phyloP scores from a whole-genome alignment of 2,329 filamentous ascomycete species.

The Paraphoma sp. region DNA sequence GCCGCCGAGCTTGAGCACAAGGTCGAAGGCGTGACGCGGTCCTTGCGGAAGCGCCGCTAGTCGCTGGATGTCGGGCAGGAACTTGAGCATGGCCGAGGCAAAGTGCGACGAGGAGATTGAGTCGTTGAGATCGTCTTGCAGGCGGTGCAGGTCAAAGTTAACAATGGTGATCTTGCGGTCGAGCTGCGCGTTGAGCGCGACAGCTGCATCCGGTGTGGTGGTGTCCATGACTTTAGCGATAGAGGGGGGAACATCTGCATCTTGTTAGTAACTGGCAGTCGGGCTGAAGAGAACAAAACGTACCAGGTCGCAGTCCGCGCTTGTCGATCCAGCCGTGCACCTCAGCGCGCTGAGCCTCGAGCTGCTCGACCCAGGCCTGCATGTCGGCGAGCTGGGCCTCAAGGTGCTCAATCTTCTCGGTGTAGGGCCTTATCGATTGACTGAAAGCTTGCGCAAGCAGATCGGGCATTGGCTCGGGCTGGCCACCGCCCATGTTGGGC shows the following conservation, averaged over 20 bases:
- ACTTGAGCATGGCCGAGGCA: constrained; percentile 61
- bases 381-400: constrained; percentile 60
- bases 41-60: constrained; percentile 57
- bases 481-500: constrained; percentile 25
- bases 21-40: constrained; percentile 59
- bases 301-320: constrained; percentile 60
- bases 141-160: constrained; percentile 63
- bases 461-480: constrained; percentile 56
- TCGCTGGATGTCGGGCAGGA: constrained; percentile 60
- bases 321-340: constrained; percentile 64
- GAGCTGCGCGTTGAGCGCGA: constrained; percentile 62
- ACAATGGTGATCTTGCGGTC: constrained; percentile 65
- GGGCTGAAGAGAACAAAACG: constrained; percentile 14
- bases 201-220: constrained; percentile 56
- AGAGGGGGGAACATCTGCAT: constrained; percentile 58
- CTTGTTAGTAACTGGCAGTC: constrained; percentile 15
- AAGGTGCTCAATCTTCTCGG: constrained; percentile 60
- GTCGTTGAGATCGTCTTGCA: constrained; percentile 63
- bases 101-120: constrained; percentile 61
- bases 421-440: constrained; percentile 59
- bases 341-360: constrained; percentile 59
- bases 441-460: constrained; percentile 61
- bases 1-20: constrained; percentile 62
- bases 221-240: constrained; percentile 62
- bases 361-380: constrained; percentile 57